Percentiles rank a stretch among this genome's conserved stretches.
These are phyloP conservation scores for Annulohypoxylon maeteangense DNA, from an alignment of 495 filamentous ascomycete species.

Conservation along the genomic window DNA sequence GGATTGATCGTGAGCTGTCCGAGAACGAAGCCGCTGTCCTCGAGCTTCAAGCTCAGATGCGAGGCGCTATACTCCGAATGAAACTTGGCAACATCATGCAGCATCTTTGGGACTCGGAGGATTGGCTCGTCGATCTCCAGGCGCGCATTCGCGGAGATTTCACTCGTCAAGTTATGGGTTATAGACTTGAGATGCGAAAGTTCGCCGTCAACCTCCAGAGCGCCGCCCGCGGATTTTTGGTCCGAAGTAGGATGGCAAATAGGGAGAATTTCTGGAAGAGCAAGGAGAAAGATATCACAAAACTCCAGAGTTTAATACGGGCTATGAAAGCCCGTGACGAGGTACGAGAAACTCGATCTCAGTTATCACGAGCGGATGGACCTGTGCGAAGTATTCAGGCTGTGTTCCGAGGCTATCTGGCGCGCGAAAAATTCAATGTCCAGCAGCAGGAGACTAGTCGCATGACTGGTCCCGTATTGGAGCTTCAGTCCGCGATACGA, in stretches of 20 bases:
- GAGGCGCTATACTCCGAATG: constrained; percentile 81
- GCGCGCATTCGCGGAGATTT: constrained; percentile 79
- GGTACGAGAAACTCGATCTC: constrained; percentile 70
- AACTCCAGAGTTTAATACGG: constrained; percentile 85
- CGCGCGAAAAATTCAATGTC: constrained; percentile 59
- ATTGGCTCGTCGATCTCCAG: constrained; percentile 81
- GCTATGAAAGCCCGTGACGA: constrained; percentile 78
- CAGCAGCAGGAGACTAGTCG: constrained; percentile 66
- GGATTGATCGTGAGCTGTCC: constrained; percentile 83
- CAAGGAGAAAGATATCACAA: constrained; percentile 75
- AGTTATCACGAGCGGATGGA: constrained; percentile 67
- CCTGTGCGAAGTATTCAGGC: constrained; percentile 76
- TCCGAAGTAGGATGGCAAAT: constrained; percentile 69
- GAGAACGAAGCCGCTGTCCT: constrained; percentile 76
- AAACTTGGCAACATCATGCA: constrained; percentile 86
- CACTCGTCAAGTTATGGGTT: constrained; percentile 76
- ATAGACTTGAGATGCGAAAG: constrained; percentile 78
- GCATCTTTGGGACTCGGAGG: constrained; percentile 88
- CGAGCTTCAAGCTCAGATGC: constrained; percentile 88
- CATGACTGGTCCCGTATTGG: constrained; percentile 56
- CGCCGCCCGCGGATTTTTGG: constrained; percentile 79
- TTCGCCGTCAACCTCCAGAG: constrained; percentile 85
- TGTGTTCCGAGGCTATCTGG: constrained; percentile 68
- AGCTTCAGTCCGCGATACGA: constrained; percentile 64
- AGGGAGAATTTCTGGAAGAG: constrained; percentile 75